phyloP scores from a whole-genome alignment of 75 land plant species.

The Gnetum montanum region DNA sequence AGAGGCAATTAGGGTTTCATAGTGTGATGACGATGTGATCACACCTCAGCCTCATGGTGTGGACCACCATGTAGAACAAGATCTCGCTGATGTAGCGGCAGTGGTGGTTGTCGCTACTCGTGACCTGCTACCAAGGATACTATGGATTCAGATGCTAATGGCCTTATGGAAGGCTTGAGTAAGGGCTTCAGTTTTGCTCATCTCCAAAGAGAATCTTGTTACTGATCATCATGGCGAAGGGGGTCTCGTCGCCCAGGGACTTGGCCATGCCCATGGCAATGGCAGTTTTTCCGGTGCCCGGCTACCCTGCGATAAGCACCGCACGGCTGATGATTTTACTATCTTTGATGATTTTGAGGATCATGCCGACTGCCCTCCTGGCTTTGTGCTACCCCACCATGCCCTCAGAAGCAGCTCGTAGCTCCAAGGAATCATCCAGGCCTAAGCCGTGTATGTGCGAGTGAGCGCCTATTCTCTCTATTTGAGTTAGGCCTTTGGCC shows the following conservation, averaged over 20 bases:
- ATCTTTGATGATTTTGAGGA: conserved; percentile 72
- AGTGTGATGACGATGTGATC: no score
- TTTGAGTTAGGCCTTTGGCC: conserved; percentile 64
- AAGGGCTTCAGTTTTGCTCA: conserved; percentile 94
- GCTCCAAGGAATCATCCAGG: conserved; percentile 73
- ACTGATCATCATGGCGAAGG: conserved; percentile 88
- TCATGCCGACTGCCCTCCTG: conserved; percentile 84
- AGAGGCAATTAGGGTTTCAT: no score
- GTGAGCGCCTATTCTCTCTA: conserved; percentile 96
- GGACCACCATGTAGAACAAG: no score
- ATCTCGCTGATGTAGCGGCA: no score
- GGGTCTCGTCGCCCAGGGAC: conserved; percentile 90
- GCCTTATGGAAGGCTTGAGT: conserved; percentile 58
- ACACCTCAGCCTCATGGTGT: no score
- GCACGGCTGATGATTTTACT: conserved; percentile 91
- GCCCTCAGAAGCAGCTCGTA: conserved; percentile 80
- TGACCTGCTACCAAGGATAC: no score
- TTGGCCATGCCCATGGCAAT: conserved; percentile 99
- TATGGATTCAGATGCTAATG: not conserved
- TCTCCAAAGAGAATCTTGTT: conserved; percentile 82
- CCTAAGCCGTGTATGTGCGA: conserved; percentile 97
- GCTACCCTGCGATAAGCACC: conserved; percentile 85
- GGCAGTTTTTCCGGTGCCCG: conserved; percentile 98
- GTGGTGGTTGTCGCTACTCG: no score
- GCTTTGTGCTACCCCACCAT: conserved; percentile 92